A percentile compares a stretch with the other conserved stretches of the same genome.
Conservation (phyloP, 75 land plant genomes). For the Isoetes taiwanensis region DNA sequence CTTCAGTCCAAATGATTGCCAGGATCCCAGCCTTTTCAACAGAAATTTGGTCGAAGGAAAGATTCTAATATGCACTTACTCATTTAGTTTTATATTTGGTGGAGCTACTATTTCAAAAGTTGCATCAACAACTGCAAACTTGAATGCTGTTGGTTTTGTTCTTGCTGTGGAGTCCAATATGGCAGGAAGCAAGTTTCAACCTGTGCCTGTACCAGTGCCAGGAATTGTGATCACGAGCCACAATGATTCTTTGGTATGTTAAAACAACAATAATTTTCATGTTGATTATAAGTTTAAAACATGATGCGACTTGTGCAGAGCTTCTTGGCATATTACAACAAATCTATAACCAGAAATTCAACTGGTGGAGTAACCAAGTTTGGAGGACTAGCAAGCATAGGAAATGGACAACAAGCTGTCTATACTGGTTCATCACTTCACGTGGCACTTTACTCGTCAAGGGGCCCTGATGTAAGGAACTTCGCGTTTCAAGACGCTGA, state of each 20-base stretch:
- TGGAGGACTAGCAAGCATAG: slow-evolving; percentile 51
- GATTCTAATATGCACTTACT: slow-evolving; percentile 79
- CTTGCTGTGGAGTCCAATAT: slow-evolving; percentile 52
- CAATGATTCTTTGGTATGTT: slow-evolving; percentile 42
- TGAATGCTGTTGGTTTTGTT: slow-evolving; percentile 73
- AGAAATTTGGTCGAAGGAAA: slow-evolving; percentile 49
- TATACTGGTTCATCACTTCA: slow-evolving; percentile 53
- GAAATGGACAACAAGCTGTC: slow-evolving; percentile 53
- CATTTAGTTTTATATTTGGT: slow-evolving; percentile 58
- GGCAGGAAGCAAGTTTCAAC: slow-evolving; percentile 68
- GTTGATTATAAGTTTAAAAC: not conserved
- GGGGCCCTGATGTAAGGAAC: slow-evolving; percentile 80
- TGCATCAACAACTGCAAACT: slow-evolving; percentile 46
- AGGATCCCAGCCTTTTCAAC: slow-evolving; percentile 56
- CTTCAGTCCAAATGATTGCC: slow-evolving; percentile 60
- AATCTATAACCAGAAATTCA: slow-evolving; percentile 49
- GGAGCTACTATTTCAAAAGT: slow-evolving; percentile 47
- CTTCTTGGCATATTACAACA: slow-evolving; percentile 64
- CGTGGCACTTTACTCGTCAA: slow-evolving; percentile 76
- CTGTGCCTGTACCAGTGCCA: slow-evolving; percentile 59
- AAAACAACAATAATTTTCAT: not conserved
- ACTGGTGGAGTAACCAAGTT: slow-evolving; percentile 44
- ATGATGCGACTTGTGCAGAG: slow-evolving; percentile 19
- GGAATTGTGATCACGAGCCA: slow-evolving; percentile 60
- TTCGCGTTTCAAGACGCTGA: slow-evolving; percentile 69